These are phyloP conservation scores for Colletotrichum cordylinicola DNA, from an alignment of 2,329 filamentous ascomycete genomes.

Conservation along the genomic window DNA sequence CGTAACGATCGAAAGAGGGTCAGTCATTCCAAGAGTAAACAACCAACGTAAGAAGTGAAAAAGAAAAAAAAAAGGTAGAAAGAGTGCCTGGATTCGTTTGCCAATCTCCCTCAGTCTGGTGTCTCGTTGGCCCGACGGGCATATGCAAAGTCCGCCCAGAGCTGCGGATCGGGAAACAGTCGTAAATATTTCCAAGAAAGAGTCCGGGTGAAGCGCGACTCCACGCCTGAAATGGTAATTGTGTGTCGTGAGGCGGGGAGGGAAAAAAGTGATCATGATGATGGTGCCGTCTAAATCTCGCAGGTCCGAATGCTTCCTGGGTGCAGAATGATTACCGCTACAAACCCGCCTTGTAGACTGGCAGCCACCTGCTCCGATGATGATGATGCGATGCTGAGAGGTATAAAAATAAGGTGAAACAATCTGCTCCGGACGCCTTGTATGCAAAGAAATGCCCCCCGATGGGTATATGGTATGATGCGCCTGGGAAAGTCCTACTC, in stretches of 20 bases:
- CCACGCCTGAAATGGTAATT: not conserved
- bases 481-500: slow-evolving; percentile 17
- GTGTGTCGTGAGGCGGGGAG: not conserved
- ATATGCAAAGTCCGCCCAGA: not conserved
- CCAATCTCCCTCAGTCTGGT: not conserved
- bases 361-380: slow-evolving; percentile 2
- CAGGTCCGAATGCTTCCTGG: slow-evolving; percentile 15
- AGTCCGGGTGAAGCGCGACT: not conserved
- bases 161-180: not conserved
- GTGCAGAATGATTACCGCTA: slow-evolving; percentile 7
- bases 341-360: not conserved
- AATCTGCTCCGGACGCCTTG: slow-evolving; percentile 23
- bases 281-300: slow-evolving; percentile 19
- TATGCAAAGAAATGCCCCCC: slow-evolving; percentile 24
- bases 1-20: slow-evolving; percentile 22
- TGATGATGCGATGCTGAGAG: slow-evolving; percentile 19
- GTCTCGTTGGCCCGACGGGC: not conserved
- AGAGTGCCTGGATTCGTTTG: not conserved
- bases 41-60: slow-evolving; percentile 10
- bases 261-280: slow-evolving; percentile 6
- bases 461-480: slow-evolving; percentile 24
- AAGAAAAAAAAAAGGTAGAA: not conserved
- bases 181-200: slow-evolving; percentile 18
- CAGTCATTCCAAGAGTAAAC: slow-evolving; percentile 16
- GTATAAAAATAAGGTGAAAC: slow-evolving; percentile 20